A percentile compares a stretch with the other conserved stretches of the same genome.
These are phyloP conservation scores for Acer saccharum DNA, from an alignment of 345 rosid species.

Conservation along the genomic window DNA sequence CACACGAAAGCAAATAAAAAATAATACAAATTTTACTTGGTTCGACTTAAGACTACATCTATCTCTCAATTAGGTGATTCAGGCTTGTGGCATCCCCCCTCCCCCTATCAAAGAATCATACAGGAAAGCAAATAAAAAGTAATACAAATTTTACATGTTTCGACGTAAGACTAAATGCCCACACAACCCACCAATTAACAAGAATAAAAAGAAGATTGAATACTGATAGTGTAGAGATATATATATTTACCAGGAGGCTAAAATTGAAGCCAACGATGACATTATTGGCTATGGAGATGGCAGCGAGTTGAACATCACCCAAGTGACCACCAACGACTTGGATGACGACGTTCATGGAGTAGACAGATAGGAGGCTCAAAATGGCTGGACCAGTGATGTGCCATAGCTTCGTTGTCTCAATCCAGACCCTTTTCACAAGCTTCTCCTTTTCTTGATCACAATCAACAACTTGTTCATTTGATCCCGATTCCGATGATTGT, in stretches of 20 bases:
- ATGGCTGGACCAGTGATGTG: constrained; percentile 63
- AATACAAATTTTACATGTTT: too few relatives aligned
- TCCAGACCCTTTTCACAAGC: constrained; percentile 25
- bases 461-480: not conserved
- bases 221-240: too few relatives aligned
- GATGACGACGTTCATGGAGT: constrained; percentile 50
- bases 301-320: constrained; percentile 60
- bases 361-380: constrained; percentile 47
- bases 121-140: too few relatives aligned
- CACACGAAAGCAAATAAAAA: too few relatives aligned
- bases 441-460: not conserved
- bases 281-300: constrained; percentile 60
- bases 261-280: constrained; percentile 72
- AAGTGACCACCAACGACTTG: constrained; percentile 70
- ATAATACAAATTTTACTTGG: too few relatives aligned
- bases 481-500: not conserved
- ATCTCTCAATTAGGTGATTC: too few relatives aligned
- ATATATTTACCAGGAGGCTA: constrained; percentile 43
- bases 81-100: too few relatives aligned
- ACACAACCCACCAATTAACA: too few relatives aligned
- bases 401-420: constrained; percentile 62
- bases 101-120: too few relatives aligned
- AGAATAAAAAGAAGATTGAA: too few relatives aligned
- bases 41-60: too few relatives aligned
- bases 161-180: too few relatives aligned